Base-by-base conservation (phyloP, 129 eudicot genomes). In the Smallanthus sonchifolius region DNA sequence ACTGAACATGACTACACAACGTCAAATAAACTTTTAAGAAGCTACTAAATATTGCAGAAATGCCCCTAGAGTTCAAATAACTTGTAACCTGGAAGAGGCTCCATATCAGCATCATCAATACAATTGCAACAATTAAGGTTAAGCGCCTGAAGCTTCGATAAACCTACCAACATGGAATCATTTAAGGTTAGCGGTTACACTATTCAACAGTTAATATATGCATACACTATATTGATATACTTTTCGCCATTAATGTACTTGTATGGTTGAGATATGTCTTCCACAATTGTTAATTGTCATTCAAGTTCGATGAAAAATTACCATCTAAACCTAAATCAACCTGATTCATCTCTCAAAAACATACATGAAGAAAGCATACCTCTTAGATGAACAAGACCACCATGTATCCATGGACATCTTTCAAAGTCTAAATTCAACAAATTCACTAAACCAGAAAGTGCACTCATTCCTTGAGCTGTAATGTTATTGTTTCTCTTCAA, bases 61-160 rank as follows among this genome's bases (percentile, higher is more conserved):
- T 6, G 28, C 20, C 57, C 57, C 44, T 40, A n/a, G 57, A 15
- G 2, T n/a, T n/a, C 24, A 4, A 51, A n/a, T n/a, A 51, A 17
- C 10, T 51, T 54, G 61, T 54, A 54, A 54, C 98, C 98, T 84
- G 96, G 75, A 36, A 94, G 81, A 69, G 89, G 88, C 73, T 83
- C 87, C 96, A 94, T 86, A 75, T 94, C 98, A 9, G 83, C 83
- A 87, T 94, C 93, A 1, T 80, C 82, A 60, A 94, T 87, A 90
- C 93, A 94, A 75, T 82, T 91, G 75, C 98, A 94, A 78, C 95
- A 94, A 78, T 91, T 94, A 75, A 90, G 59, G 68, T 94, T 90
- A 34, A 94, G 97, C 40, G 87, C 78, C 84, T 85, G 92, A 3
- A 94, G 96, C 87, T 88, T 94, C 47, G 85, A 66, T 10, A 90